Conservation (phyloP, 768 basidiomycete species). For the Galerina marginata region DNA sequence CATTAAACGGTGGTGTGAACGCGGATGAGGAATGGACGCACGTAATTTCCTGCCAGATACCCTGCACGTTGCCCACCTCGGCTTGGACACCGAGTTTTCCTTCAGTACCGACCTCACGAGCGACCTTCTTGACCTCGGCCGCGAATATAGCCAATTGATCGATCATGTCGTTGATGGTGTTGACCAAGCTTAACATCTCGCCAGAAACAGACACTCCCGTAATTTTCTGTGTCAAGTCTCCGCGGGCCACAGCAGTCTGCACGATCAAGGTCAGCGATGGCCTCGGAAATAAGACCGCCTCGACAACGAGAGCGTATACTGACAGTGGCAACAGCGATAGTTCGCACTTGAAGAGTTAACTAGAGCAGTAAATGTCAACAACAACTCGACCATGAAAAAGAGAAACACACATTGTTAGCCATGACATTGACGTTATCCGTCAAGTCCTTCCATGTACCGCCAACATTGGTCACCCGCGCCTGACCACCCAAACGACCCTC, state of each 20-base stretch:
- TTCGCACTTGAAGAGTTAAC: slow-evolving; percentile 93
- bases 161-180: slow-evolving; percentile 93
- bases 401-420: slow-evolving; percentile 80
- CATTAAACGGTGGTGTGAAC: background rate
- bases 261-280: background rate
- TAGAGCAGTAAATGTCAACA: slow-evolving; percentile 29
- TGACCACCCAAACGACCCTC: slow-evolving; percentile 95
- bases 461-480: slow-evolving; percentile 91
- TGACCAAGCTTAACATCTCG: slow-evolving; percentile 94
- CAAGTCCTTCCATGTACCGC: slow-evolving; percentile 97
- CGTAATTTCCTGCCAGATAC: slow-evolving; percentile 99
- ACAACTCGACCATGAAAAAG: background rate
- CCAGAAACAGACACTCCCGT: slow-evolving; percentile 91
- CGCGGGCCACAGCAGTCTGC: slow-evolving; percentile 86
- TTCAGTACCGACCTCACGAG: slow-evolving; percentile 96
- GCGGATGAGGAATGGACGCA: slow-evolving; percentile 44
- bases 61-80: slow-evolving; percentile 95
- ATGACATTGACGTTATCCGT: slow-evolving; percentile 96
- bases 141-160: slow-evolving; percentile 63
- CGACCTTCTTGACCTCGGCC: slow-evolving; percentile 87
- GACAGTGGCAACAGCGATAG: slow-evolving; percentile 91
- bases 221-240: slow-evolving; percentile 94
- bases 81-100: slow-evolving; percentile 99
- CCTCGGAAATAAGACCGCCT: background rate
- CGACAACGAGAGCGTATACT: slow-evolving; percentile 29